Percentiles rank a stretch among this genome's conserved stretches.
Evolutionary conservation across 108 stramenopile genomes (phyloP).

Genomic region (Skeletonema marinoi): DNA sequence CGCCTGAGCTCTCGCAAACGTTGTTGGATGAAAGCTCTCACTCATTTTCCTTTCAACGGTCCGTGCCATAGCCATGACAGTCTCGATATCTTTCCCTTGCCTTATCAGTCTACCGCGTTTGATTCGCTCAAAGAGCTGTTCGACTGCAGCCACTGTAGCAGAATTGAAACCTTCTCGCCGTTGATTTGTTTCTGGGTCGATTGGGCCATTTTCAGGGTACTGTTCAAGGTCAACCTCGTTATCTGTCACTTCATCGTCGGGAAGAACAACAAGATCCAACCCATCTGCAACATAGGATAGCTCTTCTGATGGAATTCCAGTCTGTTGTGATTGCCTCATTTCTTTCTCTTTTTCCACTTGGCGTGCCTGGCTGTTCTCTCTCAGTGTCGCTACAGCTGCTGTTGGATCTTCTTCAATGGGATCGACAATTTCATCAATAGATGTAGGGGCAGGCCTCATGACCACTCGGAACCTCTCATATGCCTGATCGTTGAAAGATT

Average conservation of each 20-base stretch:
- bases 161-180: slow-evolving; percentile 57
- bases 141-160: slow-evolving; percentile 71
- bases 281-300: slow-evolving; percentile 65
- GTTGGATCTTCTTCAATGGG: slow-evolving; percentile 53
- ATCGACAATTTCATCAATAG: slow-evolving; percentile 26
- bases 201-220: slow-evolving; percentile 51
- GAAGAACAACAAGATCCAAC: slow-evolving; percentile 67
- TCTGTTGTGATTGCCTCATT: slow-evolving; percentile 61
- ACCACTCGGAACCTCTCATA: slow-evolving; percentile 76
- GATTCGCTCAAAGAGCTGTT: slow-evolving; percentile 71
- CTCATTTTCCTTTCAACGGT: slow-evolving; percentile 8
- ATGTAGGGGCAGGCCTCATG: slow-evolving; percentile 52
- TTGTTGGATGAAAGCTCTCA: slow-evolving; percentile 5
- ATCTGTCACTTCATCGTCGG: slow-evolving; percentile 52
- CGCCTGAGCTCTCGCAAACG: slow-evolving; percentile 2
- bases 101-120: slow-evolving; percentile 49
- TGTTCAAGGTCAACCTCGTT: slow-evolving; percentile 29
- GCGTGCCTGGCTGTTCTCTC: slow-evolving; percentile 22
- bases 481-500: slow-evolving; percentile 75
- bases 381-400: slow-evolving; percentile 17
- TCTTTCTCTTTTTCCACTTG: slow-evolving; percentile 68
- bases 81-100: slow-evolving; percentile 18
- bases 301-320: slow-evolving; percentile 60
- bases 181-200: slow-evolving; percentile 57
- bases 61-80: slow-evolving; percentile 10